Evolutionary conservation across 139 green algal species (phyloP).

Genomic region (Nannochloris sp.): DNA sequence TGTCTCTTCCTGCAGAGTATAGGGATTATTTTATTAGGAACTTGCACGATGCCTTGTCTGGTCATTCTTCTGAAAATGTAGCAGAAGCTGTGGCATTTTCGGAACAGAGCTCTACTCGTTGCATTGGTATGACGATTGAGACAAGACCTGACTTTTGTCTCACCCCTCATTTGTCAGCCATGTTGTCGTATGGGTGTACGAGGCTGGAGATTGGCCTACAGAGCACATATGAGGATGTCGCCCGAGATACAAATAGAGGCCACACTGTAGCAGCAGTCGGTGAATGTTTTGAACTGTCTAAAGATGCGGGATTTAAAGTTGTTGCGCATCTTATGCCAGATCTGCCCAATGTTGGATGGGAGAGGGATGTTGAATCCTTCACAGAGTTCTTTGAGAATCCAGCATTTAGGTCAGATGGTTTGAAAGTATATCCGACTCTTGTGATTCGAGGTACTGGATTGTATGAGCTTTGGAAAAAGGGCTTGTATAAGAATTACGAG

Average conservation of each 20-base stretch:
- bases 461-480: constrained; percentile 97
- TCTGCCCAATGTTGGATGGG: constrained; percentile 93
- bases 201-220: constrained; percentile 92
- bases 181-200: constrained; percentile 86
- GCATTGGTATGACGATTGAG: constrained; percentile 96
- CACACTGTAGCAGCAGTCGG: constrained; percentile 84
- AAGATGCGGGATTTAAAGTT: constrained; percentile 90
- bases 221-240: constrained; percentile 91
- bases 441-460: constrained; percentile 81
- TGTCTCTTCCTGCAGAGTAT: constrained; percentile 90
- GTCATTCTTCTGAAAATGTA: constrained; percentile 54
- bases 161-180: constrained; percentile 54
- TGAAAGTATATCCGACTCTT: constrained; percentile 85
- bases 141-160: constrained; percentile 91
- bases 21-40: constrained; percentile 93
- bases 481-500: constrained; percentile 84
- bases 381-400: constrained; percentile 96
- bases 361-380: constrained; percentile 94
- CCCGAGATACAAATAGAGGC: constrained; percentile 90
- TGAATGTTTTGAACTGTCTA: constrained; percentile 86
- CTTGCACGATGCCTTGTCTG: constrained; percentile 91
- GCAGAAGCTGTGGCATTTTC: constrained; percentile 56
- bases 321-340: constrained; percentile 99
- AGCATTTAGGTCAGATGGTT: constrained; percentile 80
- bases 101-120: constrained; percentile 74